Base-by-base conservation (phyloP, 2,329 filamentous ascomycete genomes). In the Pseudofabraea citricarpa region DNA sequence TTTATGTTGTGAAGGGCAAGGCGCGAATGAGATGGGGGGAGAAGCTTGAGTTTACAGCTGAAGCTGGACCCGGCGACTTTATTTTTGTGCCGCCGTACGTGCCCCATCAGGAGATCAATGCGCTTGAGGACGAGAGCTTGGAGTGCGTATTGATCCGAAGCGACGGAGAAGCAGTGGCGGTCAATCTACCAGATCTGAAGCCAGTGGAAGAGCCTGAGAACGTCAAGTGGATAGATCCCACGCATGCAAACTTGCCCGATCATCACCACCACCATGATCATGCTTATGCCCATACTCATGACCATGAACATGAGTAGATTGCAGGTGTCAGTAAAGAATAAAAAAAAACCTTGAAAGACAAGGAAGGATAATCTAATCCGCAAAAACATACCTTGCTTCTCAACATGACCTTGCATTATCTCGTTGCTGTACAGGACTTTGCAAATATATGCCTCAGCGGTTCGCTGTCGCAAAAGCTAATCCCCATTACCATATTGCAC, bases 71-170 rank as follows among this genome's bases (percentile, higher is more conserved):
- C 2, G 68, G 68, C 2, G 67, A 70, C 48, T 71, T 70, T 49
- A 70, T 71, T 42, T 71, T 64, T 49, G 67, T 71, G 21, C 67
- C 68, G 27, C 67, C 67, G 2, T 69, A 64, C 46, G 64, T 67
- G 32, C 66, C 67, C 29, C 67, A 71, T 54, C 67, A 71, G 55
- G 67, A 70, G 59, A 70, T 70, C 52, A 71, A 70, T 50, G 67
- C 67, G 4, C 55, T 53, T 24, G 60, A 61, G 41, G 59, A 68
- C 44, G 65, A 69, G 56, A 64, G 58, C 36, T 49, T 70, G 48
- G 66, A 69, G 45, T 70, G 67, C 57, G 65, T 66, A 23, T 57
- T 69, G 29, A 63, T 69, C 56, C 55, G 67, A 38, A 68, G 64
- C 40, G 67, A 69, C 52, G 60, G 61, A 32, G 65, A 70, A 53